Conservation (phyloP, 176 grass and related monocot genomes). For the Phragmites australis region DNA sequence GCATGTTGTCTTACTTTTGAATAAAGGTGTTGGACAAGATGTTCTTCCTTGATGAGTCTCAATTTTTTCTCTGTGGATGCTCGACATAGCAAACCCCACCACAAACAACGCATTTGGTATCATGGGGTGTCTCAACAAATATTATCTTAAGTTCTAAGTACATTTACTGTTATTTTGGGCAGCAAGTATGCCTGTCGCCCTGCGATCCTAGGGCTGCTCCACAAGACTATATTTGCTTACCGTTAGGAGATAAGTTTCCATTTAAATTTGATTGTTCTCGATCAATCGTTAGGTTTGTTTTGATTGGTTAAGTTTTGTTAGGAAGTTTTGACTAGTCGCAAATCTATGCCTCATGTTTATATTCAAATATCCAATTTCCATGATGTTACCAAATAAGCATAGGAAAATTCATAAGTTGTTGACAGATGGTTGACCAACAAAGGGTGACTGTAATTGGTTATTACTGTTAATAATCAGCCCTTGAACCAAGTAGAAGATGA, state of each 20-base stretch:
- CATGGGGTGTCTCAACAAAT: neutral
- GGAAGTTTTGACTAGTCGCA: neutral
- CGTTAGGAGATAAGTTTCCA: neutral
- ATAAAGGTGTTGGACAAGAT: slow-evolving; percentile 7
- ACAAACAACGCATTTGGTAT: neutral
- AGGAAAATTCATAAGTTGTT: slow-evolving; percentile 17
- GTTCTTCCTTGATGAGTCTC: neutral
- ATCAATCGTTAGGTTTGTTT: neutral
- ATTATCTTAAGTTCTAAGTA: slow-evolving; percentile 6
- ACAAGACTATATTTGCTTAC: neutral
- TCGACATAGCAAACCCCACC: neutral
- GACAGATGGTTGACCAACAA: slow-evolving; percentile 3
- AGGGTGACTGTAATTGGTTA: neutral
- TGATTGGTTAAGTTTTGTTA: neutral
- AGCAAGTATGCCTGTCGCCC: neutral
- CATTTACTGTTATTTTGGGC: neutral
- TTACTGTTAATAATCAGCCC: neutral
- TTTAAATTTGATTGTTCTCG: neutral
- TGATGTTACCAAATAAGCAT: neutral
- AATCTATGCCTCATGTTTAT: neutral
- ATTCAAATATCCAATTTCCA: neutral
- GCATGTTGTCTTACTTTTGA: slow-evolving; percentile 22
- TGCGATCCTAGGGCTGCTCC: neutral
- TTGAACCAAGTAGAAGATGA: slow-evolving; percentile 13
- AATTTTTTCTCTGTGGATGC: slow-evolving; percentile 22